Evolutionary conservation across 768 basidiomycete species (phyloP).

Genomic region (Crucibulum laeve): DNA sequence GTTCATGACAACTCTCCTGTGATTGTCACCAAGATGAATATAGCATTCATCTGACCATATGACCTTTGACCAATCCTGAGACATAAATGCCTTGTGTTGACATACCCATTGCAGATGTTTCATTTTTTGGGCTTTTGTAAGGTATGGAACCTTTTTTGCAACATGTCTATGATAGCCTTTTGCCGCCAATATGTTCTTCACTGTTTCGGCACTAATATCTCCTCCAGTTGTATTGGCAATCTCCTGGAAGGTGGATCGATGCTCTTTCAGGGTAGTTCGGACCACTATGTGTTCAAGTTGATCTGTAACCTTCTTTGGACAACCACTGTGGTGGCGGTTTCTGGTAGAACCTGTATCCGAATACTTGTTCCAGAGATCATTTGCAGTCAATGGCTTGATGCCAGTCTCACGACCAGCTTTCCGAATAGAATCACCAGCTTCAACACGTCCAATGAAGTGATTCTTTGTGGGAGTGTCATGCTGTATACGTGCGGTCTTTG

Average conservation of each 20-base stretch:
- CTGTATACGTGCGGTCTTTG: neutral
- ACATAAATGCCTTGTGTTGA: neutral
- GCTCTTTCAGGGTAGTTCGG: slow-evolving; percentile 6
- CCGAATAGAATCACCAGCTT: slow-evolving; percentile 3
- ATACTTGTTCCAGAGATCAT: slow-evolving; percentile 10
- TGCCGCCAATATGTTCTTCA: slow-evolving; percentile 7
- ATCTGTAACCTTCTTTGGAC: slow-evolving; percentile 9
- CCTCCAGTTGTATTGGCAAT: slow-evolving; percentile 10
- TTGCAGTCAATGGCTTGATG: slow-evolving; percentile 5
- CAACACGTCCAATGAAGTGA: slow-evolving; percentile 11
- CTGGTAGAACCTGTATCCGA: slow-evolving; percentile 10
- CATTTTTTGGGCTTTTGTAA: slow-evolving; percentile 8
- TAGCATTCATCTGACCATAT: slow-evolving; percentile 20
- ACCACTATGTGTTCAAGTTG: slow-evolving; percentile 6
- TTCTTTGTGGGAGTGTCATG: slow-evolving; percentile 11
- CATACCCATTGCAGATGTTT: slow-evolving; percentile 11
- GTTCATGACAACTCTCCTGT: too few species aligned
- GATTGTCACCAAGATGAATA: too few species aligned
- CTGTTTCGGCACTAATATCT: slow-evolving; percentile 3
- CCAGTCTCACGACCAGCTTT: slow-evolving; percentile 7
- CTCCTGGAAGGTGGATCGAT: slow-evolving; percentile 10
- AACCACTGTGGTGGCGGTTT: slow-evolving; percentile 8
- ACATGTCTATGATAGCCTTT: slow-evolving; percentile 13
- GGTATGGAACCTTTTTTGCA: slow-evolving; percentile 14
- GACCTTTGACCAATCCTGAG: slow-evolving; percentile 12